Evolutionary conservation across 1,284 basidiomycete genomes (phyloP).

Genomic region (Sanguinoderma infundibulare): DNA sequence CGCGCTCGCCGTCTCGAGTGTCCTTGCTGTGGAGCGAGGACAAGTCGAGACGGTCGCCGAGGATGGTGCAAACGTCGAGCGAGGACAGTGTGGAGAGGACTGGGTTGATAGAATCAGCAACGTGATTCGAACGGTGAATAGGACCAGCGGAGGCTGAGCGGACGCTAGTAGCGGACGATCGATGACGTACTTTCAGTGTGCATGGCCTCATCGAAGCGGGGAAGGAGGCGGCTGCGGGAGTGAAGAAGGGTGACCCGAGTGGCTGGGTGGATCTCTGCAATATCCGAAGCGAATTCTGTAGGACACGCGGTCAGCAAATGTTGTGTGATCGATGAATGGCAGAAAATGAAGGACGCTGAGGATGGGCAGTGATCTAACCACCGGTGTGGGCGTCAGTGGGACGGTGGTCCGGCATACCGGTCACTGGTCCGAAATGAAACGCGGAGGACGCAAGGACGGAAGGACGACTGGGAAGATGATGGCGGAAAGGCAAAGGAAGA

Average conservation of each 20-base stretch:
- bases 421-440: too few relatives aligned
- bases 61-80: slow-evolving; percentile 51
- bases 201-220: slow-evolving; percentile 60
- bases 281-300: slow-evolving; percentile 71
- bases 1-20: slow-evolving; percentile 32
- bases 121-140: too few relatives aligned
- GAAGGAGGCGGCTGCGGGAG: slow-evolving; percentile 62
- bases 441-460: too few relatives aligned
- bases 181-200: slow-evolving; percentile 57
- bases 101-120: slow-evolving; percentile 24
- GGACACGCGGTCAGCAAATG: background rate
- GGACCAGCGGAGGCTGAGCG: too few relatives aligned
- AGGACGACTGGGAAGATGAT: background rate
- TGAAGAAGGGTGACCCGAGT: slow-evolving; percentile 73
- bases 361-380: too few relatives aligned
- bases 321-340: too few relatives aligned
- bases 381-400: too few relatives aligned
- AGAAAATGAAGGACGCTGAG: too few relatives aligned
- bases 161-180: too few relatives aligned
- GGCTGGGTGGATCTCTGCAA: slow-evolving; percentile 60
- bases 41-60: slow-evolving; percentile 61
- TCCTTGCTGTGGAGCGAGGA: slow-evolving; percentile 37
- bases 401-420: too few relatives aligned
- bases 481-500: slow-evolving; percentile 6
- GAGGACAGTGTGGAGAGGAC: slow-evolving; percentile 48